Conservation (phyloP, 768 basidiomycete species). For the Tricholoma sp. region DNA sequence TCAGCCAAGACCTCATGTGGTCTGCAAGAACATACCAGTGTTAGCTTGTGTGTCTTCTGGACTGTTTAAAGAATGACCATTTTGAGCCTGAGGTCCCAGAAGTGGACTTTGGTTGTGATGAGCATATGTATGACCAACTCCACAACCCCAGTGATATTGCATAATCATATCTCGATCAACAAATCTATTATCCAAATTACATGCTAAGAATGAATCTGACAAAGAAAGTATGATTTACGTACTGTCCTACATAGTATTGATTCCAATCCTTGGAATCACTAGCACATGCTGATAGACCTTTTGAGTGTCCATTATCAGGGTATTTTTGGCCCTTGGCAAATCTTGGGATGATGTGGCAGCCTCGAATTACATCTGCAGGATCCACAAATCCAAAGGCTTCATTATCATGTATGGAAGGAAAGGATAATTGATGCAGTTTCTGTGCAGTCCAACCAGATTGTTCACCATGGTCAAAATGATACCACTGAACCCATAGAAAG, state of each 20-base stretch:
- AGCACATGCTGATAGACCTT: not conserved
- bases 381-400: slow-evolving; percentile 43
- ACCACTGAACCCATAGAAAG: slow-evolving; percentile 29
- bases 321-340: no score
- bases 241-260: slow-evolving; percentile 1
- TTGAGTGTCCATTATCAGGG: no score
- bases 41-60: no score
- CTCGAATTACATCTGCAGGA: no score
- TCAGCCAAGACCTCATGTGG: no score
- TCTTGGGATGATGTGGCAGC: no score
- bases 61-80: no score
- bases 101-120: no score
- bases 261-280: not conserved
- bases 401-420: slow-evolving; percentile 19
- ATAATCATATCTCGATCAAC: slow-evolving; percentile 4
- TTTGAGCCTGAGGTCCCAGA: no score
- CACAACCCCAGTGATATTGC: slow-evolving; percentile 2
- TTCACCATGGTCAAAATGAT: not conserved
- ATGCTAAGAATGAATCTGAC: not conserved
- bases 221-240: not conserved
- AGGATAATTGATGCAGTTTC: slow-evolving; percentile 24
- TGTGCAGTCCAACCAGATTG: not conserved
- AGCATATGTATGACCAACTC: not conserved
- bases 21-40: no score
- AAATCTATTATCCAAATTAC: not conserved